Percentiles rank a stretch among this genome's conserved stretches.
These are phyloP conservation scores for Albatrellus sp. DNA, from an alignment of 1,284 basidiomycete genomes.

Conservation along the genomic window DNA sequence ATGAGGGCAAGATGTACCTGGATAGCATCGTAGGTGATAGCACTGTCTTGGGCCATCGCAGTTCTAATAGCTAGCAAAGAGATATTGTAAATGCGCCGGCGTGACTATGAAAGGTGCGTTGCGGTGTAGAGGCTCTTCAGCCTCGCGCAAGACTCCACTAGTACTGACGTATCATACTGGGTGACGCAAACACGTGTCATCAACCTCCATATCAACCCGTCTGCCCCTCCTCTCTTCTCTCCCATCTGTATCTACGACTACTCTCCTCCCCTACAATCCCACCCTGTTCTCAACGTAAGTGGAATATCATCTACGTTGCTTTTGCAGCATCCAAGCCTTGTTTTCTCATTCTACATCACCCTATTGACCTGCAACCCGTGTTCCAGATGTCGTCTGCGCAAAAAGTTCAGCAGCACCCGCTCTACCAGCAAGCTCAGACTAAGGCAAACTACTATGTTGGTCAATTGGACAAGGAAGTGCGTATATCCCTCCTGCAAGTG, in stretches of 20 bases:
- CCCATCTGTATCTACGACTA: constrained; percentile 7
- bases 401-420: constrained; percentile 76
- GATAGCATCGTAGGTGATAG: constrained; percentile 22
- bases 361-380: not conserved
- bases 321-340: not conserved
- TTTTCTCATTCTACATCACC: not conserved
- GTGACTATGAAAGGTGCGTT: too few species aligned
- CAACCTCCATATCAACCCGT: constrained; percentile 32
- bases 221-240: constrained; percentile 8
- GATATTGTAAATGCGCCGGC: constrained; percentile 6
- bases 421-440: constrained; percentile 68
- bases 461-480: constrained; percentile 91
- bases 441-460: constrained; percentile 64
- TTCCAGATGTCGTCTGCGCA: constrained; percentile 54
- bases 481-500: constrained; percentile 14
- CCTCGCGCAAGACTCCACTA: constrained; percentile 10
- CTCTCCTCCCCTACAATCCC: constrained; percentile 1
- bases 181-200: constrained; percentile 34
- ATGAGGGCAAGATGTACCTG: constrained; percentile 21
- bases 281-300: constrained; percentile 8
- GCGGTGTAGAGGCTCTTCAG: too few species aligned
- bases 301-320: constrained; percentile 1
- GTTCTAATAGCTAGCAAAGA: constrained; percentile 5
- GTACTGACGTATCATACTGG: constrained; percentile 21
- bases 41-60: constrained; percentile 21